These are phyloP conservation scores for Cladophialophora bantiana DNA, from an alignment of 2,329 filamentous ascomycete species.

Conservation along the genomic window DNA sequence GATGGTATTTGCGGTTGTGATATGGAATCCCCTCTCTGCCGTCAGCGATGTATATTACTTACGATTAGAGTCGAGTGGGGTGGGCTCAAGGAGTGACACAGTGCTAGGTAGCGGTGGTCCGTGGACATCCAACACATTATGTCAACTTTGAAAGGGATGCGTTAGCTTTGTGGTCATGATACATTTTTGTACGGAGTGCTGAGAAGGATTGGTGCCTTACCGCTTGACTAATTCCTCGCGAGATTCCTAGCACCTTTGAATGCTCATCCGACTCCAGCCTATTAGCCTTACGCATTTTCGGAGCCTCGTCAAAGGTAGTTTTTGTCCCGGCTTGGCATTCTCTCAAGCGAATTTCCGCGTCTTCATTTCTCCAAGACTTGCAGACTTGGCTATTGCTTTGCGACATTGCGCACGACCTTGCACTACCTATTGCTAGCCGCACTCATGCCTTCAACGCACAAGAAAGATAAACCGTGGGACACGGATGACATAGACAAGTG, in stretches of 20 bases:
- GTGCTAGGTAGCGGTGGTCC: neutral
- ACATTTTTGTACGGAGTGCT: too few species aligned
- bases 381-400: neutral
- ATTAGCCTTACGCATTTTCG: neutral
- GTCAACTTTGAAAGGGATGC: too few species aligned
- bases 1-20: neutral
- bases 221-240: too few species aligned
- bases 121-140: too few species aligned
- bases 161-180: too few species aligned
- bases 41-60: neutral
- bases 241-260: neutral
- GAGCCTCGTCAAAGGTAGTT: neutral
- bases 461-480: constrained; percentile 92
- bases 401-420: neutral
- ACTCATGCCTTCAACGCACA: constrained; percentile 83
- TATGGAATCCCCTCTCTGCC: constrained; percentile 10
- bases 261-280: neutral
- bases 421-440: neutral
- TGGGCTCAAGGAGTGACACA: neutral
- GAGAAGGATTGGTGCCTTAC: too few species aligned
- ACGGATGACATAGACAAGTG: constrained; percentile 97
- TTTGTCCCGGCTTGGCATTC: constrained; percentile 4
- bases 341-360: neutral
- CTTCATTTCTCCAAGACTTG: neutral
- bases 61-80: neutral